These are phyloP conservation scores for Coemansia sp. DNA, from an alignment of 192 early-diverging fungal species.

Conservation along the genomic window DNA sequence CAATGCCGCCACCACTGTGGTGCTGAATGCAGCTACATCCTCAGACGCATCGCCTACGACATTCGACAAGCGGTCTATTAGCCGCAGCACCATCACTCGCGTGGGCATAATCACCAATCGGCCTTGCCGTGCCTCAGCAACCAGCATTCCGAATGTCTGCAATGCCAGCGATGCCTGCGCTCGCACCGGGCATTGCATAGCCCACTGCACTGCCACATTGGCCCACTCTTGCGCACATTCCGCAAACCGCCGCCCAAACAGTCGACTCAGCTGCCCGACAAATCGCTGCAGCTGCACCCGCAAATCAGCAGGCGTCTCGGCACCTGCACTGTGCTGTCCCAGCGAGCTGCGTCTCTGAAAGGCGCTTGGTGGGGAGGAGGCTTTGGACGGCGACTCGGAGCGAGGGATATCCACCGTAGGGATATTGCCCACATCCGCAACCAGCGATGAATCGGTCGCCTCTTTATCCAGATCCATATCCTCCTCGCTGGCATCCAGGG, in stretches of 20 bases:
- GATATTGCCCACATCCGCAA: constrained; percentile 41
- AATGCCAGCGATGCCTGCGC: constrained; percentile 26
- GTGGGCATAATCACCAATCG: constrained; percentile 39
- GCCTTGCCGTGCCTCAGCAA: constrained; percentile 37
- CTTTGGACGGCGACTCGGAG: constrained; percentile 10
- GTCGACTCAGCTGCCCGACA: constrained; percentile 29
- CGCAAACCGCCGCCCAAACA: constrained; percentile 25
- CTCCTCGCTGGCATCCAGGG: not conserved
- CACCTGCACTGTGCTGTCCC: constrained; percentile 14
- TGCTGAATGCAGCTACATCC: constrained; percentile 30
- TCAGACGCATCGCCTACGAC: constrained; percentile 35
- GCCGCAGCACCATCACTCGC: constrained; percentile 35
- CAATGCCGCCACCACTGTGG: constrained; percentile 33
- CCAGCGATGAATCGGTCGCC: constrained; percentile 31
- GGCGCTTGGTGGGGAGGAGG: constrained; percentile 16
- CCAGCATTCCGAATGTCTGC: constrained; percentile 37
- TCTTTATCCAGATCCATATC: constrained; percentile 5
- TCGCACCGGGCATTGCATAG: constrained; percentile 44
- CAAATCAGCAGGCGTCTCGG: constrained; percentile 6
- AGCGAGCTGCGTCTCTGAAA: not conserved
- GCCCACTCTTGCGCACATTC: constrained; percentile 44
- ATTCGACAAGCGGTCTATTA: constrained; percentile 48
- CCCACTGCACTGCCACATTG: constrained; percentile 38
- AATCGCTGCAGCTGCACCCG: constrained; percentile 33
- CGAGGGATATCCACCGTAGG: constrained; percentile 21